phyloP scores from a whole-genome alignment of 345 rosid species.

The Rhizophora apiculata region DNA sequence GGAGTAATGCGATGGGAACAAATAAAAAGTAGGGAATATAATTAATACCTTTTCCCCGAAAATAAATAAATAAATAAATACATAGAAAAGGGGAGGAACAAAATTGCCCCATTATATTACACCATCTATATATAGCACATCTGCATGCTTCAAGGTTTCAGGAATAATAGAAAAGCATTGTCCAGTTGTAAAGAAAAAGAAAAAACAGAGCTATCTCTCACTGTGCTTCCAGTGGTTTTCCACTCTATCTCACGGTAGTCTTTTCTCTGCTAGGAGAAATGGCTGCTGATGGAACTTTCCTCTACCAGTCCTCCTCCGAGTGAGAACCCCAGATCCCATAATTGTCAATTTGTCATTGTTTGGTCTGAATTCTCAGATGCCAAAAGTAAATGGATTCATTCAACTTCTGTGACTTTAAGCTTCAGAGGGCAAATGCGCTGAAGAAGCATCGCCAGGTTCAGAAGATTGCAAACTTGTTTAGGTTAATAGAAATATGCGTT shows the following conservation, averaged over 20 bases:
- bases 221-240: slow-evolving; percentile 32
- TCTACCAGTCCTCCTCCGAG: slow-evolving; percentile 31
- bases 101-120: slow-evolving; percentile 9
- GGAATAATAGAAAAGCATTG: slow-evolving; percentile 11
- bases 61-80: background rate
- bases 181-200: background rate
- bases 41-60: background rate
- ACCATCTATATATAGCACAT: slow-evolving; percentile 38
- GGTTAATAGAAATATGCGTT: slow-evolving; percentile 53
- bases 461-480: slow-evolving; percentile 50
- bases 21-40: slow-evolving; percentile 18
- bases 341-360: background rate
- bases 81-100: background rate
- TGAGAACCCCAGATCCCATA: slow-evolving; percentile 18
- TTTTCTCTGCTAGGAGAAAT: slow-evolving; percentile 29
- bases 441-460: slow-evolving; percentile 38
- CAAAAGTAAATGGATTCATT: slow-evolving; percentile 52
- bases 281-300: slow-evolving; percentile 22
- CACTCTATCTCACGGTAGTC: slow-evolving; percentile 10
- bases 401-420: slow-evolving; percentile 41
- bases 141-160: slow-evolving; percentile 18
- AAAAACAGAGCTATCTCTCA: slow-evolving; percentile 16
- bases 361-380: background rate
- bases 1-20: background rate
- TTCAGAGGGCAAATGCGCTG: slow-evolving; percentile 53